Base-by-base conservation (phyloP, 805 yeast species). In the Candida morakotiae region DNA sequence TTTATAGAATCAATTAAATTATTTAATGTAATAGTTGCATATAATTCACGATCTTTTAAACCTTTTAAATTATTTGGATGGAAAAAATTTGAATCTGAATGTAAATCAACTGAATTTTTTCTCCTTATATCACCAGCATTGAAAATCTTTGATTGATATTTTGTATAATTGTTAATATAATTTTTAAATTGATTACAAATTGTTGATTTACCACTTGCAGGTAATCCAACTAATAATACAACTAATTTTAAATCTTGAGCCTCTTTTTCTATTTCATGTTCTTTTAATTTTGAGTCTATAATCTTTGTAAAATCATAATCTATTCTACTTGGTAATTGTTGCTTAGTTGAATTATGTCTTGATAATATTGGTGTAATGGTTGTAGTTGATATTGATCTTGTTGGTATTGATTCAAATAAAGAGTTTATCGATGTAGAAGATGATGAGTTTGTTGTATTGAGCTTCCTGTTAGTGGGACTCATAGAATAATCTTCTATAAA, bases 71-170 rank as follows among this genome's bases (percentile, higher is more conserved):
- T 64, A 31, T 45, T 48, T 3, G 72, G 70, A 42, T 63, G 55
- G 51, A 67, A 67, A 42, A 60, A 66, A 29, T 60, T 62, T n/a
- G 62, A 47, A 43, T 56, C 56, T n/a, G n/a, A n/a, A 39, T 58
- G 48, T 38, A 58, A 58, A n/a, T 39, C 26, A 16, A 42, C 35
- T 34, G 51, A 45, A 25, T 48, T 51, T 13, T 42, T 46, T 35
- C 54, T 54, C 38, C 81, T 56, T 15, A 73, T 63, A 43, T 74
- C 69, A 17, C 81, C 81, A 19, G 79, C 79, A 44, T 75, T 75
- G 48, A 65, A 75, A 8, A 69, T 59, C 34, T 52, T 42, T 8
- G 61, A 43, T 26, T 42, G 52, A 36, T 40, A 47, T 10, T 47
- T 49, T 23, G 60, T 51, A 11, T 36, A 24, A 2, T 55, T 51